Evolutionary conservation across 192 early-diverging fungal species (phyloP), one percentile per base, ranked within the genome.

Genomic region (Umbelopsis sp.): DNA sequence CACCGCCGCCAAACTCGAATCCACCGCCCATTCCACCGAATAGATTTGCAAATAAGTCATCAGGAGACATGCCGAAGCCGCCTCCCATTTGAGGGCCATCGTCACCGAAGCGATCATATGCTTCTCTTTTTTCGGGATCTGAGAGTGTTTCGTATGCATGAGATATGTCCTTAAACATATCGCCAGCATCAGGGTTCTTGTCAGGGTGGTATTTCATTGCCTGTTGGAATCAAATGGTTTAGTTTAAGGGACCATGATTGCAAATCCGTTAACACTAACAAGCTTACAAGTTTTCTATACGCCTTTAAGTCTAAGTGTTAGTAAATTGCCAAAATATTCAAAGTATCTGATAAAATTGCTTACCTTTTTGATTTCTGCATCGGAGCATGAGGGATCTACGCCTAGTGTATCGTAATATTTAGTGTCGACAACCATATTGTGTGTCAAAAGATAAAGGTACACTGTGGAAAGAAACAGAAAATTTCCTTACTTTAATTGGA

Each of bases 31-130:
- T 85, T 50, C 90, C 90, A 43, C 93, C 90, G 81, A 96, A 96
- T 45, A 95, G 77, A 66, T 92, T 92, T 17, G 90, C 89, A 83
- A 96, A 96, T 50, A 96, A 79, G 71, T 96, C 95, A 54, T 94
- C 93, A 29, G 93, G 87, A 14, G 85, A 86, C 87, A 94, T 91
- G 25, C 88, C 89, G 14, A 74, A 75, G 16, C 87, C 87, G 51
- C 84, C 88, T 1, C 79, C 91, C 34, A 86, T 89, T n/a, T 82
- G 77, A 45, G 91, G 82, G 36, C 95, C 96, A 21, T 95, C 94
- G 74, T 96, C 94, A 65, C 96, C 96, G 70, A 88, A 96, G 65
- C 84, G 85, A 80, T 99, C 96, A 80, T 99, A 99, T 69, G 92
- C 78, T 52, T 92, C 86, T 24, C 96, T 79, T 78, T 89, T 90